These are phyloP conservation scores for Coniophora puteana DNA, from an alignment of 1,284 basidiomycete species.

Conservation along the genomic window DNA sequence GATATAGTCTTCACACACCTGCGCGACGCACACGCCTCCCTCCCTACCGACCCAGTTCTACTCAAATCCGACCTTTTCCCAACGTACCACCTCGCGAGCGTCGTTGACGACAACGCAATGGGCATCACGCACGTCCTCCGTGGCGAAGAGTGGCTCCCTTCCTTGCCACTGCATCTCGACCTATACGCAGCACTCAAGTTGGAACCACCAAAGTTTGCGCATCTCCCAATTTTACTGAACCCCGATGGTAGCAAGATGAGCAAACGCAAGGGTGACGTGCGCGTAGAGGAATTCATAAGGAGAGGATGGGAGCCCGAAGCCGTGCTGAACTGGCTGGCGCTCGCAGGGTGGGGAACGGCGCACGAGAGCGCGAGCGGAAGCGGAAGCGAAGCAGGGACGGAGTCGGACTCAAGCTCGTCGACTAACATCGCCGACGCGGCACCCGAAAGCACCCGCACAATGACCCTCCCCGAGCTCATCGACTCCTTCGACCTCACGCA, in stretches of 20 bases:
- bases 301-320: slow-evolving; percentile 90
- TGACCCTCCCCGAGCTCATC: slow-evolving; percentile 65
- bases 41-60: slow-evolving; percentile 89
- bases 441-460: slow-evolving; percentile 62
- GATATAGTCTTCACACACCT: slow-evolving; percentile 80
- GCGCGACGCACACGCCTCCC: slow-evolving; percentile 69
- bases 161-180: slow-evolving; percentile 89
- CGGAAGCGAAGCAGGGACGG: too few species aligned
- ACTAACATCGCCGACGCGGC: slow-evolving; percentile 26
- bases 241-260: slow-evolving; percentile 92
- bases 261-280: slow-evolving; percentile 89
- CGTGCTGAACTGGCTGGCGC: slow-evolving; percentile 88
- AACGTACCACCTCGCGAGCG: slow-evolving; percentile 95
- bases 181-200: slow-evolving; percentile 81
- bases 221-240: slow-evolving; percentile 90
- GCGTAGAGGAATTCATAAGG: slow-evolving; percentile 82
- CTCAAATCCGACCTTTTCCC: slow-evolving; percentile 93
- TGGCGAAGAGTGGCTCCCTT: slow-evolving; percentile 98
- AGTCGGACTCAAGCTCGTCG: slow-evolving; percentile 12
- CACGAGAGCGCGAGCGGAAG: slow-evolving; percentile 35
- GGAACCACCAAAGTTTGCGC: slow-evolving; percentile 79
- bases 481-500: slow-evolving; percentile 69
- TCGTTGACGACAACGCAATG: slow-evolving; percentile 97
- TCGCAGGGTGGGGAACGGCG: slow-evolving; percentile 87
- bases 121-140: slow-evolving; percentile 92